Evolutionary conservation across 2,329 filamentous ascomycete species (phyloP).

Genomic region (Hypoxylon sp.): DNA sequence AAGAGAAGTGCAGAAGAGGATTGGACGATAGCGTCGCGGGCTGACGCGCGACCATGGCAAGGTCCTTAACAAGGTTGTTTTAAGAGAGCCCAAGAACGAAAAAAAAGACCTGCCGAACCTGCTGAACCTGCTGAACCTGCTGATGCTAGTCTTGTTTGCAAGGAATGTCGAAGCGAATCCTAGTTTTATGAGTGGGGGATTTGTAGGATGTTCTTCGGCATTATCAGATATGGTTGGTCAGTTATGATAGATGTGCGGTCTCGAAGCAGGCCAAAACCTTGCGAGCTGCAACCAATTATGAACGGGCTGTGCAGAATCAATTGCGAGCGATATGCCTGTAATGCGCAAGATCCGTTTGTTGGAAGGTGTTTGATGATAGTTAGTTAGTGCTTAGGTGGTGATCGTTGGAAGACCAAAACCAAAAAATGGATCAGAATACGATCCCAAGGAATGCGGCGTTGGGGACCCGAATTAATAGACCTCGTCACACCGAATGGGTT

Average conservation of each 20-base stretch:
- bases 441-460: conserved; percentile 12
- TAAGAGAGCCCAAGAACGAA: conserved; percentile 23
- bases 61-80: conserved; percentile 36
- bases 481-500: conserved; percentile 18
- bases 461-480: conserved; percentile 18
- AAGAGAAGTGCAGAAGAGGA: conserved; percentile 46
- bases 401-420: not conserved
- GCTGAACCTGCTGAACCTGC: conserved; percentile 4
- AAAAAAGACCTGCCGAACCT: not conserved
- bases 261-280: conserved; percentile 29
- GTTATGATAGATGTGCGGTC: conserved; percentile 25
- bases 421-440: conserved; percentile 3
- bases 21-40: conserved; percentile 52
- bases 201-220: conserved; percentile 24
- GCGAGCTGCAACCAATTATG: conserved; percentile 26
- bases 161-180: conserved; percentile 44
- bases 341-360: conserved; percentile 21
- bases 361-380: conserved; percentile 15
- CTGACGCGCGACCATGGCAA: conserved; percentile 51
- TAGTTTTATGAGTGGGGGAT: conserved; percentile 36
- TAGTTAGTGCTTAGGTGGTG: not conserved
- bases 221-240: conserved; percentile 32
- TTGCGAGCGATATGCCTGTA: conserved; percentile 31
- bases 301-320: conserved; percentile 31
- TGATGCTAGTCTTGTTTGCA: conserved; percentile 30